These are phyloP conservation scores for Camellia granthamiana DNA, from an alignment of 148 eudicot genomes.

Conservation along the genomic window DNA sequence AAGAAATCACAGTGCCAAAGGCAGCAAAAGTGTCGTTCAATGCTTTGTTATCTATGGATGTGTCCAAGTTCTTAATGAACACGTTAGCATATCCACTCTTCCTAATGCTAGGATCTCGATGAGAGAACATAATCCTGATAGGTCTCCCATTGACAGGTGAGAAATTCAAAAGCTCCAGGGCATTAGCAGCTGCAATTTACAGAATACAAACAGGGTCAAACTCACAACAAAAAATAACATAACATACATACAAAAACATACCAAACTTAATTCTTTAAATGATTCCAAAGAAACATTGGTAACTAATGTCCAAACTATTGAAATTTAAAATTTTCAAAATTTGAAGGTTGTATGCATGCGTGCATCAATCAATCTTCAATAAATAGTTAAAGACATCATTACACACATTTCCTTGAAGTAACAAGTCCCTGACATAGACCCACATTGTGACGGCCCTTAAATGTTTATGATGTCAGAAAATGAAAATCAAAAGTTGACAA, in stretches of 20 bases:
- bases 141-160: constrained; percentile 52
- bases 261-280: not conserved
- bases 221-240: not conserved
- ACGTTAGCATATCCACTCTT: constrained; percentile 63
- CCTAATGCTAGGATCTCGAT: constrained; percentile 60
- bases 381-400: not conserved
- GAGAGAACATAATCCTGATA: constrained; percentile 66
- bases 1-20: constrained; percentile 60
- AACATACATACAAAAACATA: not conserved
- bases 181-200: constrained; percentile 46
- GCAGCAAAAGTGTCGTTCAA: constrained; percentile 50
- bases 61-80: constrained; percentile 59
- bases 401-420: not conserved
- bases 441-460: no score
- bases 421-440: no score
- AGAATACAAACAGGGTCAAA: constrained; percentile 2
- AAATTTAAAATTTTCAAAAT: not conserved
- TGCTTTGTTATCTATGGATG: constrained; percentile 50
- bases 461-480: no score
- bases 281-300: not conserved
- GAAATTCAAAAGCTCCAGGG: constrained; percentile 52
- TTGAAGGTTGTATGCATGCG: not conserved
- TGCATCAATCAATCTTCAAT: not conserved
- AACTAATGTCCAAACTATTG: not conserved
- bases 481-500: no score